Base-by-base conservation (phyloP, 495 filamentous ascomycete species). In the Penicillium antarcticum region DNA sequence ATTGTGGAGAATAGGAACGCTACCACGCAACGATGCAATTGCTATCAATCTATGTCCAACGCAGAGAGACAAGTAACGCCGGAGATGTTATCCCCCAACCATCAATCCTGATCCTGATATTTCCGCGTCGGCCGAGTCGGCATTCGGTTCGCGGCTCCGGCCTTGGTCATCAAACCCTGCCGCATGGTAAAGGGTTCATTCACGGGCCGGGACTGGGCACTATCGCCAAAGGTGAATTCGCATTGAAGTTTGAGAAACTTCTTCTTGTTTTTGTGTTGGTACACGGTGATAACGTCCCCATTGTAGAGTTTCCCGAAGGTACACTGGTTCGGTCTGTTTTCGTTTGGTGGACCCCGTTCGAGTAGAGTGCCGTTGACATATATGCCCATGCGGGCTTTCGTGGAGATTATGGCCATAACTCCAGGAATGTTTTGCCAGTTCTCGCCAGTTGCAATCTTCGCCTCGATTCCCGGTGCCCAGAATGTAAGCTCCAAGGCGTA, bases 401-500 rank as follows among this genome's bases (percentile, higher is more conserved):
- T 92, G 3, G 82, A 82, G 33, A 95, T 81, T 46, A 87, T 84
- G 23, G 88, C 73, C 58, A 75, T 72, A 4, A 86, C 70, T 5
- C 74, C 76, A 0, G 73, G 65, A 0, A 80, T 60, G 5, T 62
- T 67, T 48, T 66, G 72, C 82, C 82, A 94, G 42, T 82, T 76
- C 48, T 81, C 76, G 7, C 82, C 77, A 17, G 78, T 56, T 19
- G 77, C 73, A 23, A 82, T 76, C 4, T 62, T 62, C 2, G 72
- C 63, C 14, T 86, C 82, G 52, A 87, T 83, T 2, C 77, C 79
- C 0, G 79, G 76, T 19, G 80, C 81, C 79, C 84, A 89, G 56
- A 91, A 83, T 13, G 85, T 74, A 45, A 97, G 76, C 55, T 86
- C 84, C 56, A 95, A 79, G n/a, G 86, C 91, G 46, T 83, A 82